Percentiles rank a stretch among this genome's conserved stretches.
Evolutionary conservation across 1,139 yeast species (phyloP).

Genomic region (Yamadazyma conglobata): DNA sequence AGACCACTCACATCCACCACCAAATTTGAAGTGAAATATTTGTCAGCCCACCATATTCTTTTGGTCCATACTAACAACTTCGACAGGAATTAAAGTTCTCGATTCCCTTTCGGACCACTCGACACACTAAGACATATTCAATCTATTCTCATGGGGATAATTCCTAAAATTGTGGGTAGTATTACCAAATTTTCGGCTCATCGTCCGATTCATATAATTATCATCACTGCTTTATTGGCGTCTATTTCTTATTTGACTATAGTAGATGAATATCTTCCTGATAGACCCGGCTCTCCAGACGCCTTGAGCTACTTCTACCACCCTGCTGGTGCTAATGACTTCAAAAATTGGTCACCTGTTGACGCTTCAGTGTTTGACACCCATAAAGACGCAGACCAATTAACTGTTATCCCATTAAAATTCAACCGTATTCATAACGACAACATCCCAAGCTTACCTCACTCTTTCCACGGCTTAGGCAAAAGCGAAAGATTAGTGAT

Average conservation of each 20-base stretch:
- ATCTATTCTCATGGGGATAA: constrained; percentile 26
- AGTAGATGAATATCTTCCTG: constrained; percentile 72
- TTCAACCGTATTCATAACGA: constrained; percentile 44
- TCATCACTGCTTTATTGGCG: constrained; percentile 69
- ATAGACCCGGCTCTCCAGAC: constrained; percentile 19
- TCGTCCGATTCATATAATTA: constrained; percentile 86
- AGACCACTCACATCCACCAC: too few relatives aligned
- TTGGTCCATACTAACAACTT: neutral
- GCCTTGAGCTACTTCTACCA: constrained; percentile 37
- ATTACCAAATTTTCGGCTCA: constrained; percentile 70
- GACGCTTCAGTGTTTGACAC: constrained; percentile 23
- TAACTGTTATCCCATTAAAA: constrained; percentile 52
- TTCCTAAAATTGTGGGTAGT: constrained; percentile 34
- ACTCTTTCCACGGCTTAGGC: constrained; percentile 29
- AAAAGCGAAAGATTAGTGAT: constrained; percentile 41
- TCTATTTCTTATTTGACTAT: constrained; percentile 79
- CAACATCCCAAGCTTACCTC: constrained; percentile 30
- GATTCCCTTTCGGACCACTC: too few relatives aligned
- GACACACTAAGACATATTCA: neutral
- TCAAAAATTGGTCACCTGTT: constrained; percentile 44
- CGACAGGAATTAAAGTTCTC: neutral
- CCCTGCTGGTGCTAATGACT: constrained; percentile 36
- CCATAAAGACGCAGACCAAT: constrained; percentile 42
- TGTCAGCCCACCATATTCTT: neutral
- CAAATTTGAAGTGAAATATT: too few relatives aligned